Evolutionary conservation across 495 filamentous ascomycete genomes (phyloP), one percentile per base, ranked within the genome.

Genomic region (Usnea hakonensis): DNA sequence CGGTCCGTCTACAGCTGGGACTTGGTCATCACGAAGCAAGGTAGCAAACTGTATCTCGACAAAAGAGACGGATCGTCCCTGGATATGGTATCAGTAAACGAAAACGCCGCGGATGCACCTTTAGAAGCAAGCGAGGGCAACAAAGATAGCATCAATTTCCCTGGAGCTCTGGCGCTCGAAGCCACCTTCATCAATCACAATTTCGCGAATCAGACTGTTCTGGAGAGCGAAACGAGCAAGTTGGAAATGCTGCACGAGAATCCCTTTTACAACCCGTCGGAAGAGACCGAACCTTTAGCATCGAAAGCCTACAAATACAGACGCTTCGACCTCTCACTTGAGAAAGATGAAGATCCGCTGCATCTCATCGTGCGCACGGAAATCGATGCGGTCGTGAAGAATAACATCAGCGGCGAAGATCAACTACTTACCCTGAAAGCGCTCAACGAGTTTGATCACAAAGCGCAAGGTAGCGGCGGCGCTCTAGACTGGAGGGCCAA

Each of bases 101-200:
- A 98, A 78, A 98, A 98, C 74, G 94, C 94, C n/a, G 87, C 88
- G 46, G 94, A 98, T 70, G 91, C 95, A 13, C 94, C 94, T 19
- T 78, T 97, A 44, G 94, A 98, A 73, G 79, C 87, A 21, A 84
- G 90, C 38, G 94, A 98, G 69, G 87, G 91, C 69, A 95, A 92
- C 78, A 95, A 95, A 75, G 94, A 98, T 65, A 76, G 83, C 58
- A 90, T 98, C 76, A 98, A 98, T 81, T 90, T 89, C 63, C 94
- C 94, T 17, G 77, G 79, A 52, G 90, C 94, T 33, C 84, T 98
- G 26, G 91, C 93, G 65, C 86, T 97, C 73, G 94, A 98, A 75
- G 94, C 94, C 32, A 98, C 94, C 33, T 93, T 95, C 79, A 98
- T 98, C 86, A 98, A 97, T 83, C 92, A 97, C 82, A 95, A 97